Evolutionary conservation across 1,284 basidiomycete genomes (phyloP).

Genomic region (Cronartium quercuum): DNA sequence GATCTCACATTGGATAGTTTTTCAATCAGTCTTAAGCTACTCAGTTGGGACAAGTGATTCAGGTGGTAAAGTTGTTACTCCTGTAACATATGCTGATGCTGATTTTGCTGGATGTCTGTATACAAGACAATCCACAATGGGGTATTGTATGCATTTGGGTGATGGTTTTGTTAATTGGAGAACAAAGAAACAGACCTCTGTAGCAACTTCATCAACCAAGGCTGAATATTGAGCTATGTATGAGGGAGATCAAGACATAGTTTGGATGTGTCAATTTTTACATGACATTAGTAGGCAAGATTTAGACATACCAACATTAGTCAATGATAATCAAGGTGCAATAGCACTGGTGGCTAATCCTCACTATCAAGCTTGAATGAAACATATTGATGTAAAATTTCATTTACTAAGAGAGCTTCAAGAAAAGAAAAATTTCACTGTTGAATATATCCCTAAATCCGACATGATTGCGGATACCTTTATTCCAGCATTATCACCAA

Average conservation of each 20-base stretch:
- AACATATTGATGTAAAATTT: conserved; percentile 7
- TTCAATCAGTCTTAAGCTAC: conserved; percentile 2
- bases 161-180: not conserved
- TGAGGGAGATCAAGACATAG: not conserved
- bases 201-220: not conserved
- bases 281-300: not conserved
- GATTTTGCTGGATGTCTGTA: not conserved
- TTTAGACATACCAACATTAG: not conserved
- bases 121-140: not conserved
- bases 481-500: not conserved
- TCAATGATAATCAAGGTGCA: not conserved
- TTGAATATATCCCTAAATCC: not conserved
- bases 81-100: not conserved
- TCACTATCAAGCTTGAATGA: not conserved
- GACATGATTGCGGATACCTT: not conserved
- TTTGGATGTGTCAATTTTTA: not conserved
- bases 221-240: not conserved
- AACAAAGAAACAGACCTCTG: not conserved
- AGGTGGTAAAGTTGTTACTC: not conserved
- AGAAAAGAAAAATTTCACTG: not conserved
- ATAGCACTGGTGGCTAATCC: not conserved
- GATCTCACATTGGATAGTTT: conserved; percentile 2
- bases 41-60: not conserved
- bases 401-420: not conserved
- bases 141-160: not conserved